Evolutionary conservation across 148 eudicot genomes (phyloP).

Genomic region (Tetragonia tetragonoides): DNA sequence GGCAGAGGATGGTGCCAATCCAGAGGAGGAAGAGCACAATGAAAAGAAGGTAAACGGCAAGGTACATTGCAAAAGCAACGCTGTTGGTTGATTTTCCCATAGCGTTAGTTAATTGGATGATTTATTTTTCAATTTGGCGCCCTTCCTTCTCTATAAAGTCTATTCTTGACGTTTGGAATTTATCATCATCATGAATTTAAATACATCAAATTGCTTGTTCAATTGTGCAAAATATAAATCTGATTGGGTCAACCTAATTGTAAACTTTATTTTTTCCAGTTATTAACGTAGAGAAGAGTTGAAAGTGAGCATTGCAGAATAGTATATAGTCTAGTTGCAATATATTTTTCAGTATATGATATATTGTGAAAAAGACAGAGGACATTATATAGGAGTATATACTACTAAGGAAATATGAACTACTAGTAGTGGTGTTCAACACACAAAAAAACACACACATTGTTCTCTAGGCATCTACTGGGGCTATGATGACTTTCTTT

Average conservation of each 20-base stretch:
- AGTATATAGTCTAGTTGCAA: neutral
- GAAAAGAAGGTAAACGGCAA: constrained; percentile 23
- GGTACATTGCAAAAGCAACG: constrained; percentile 8
- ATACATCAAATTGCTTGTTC: neutral
- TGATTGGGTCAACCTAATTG: neutral
- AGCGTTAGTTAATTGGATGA: neutral
- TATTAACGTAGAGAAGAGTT: neutral
- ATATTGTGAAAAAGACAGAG: too few relatives aligned
- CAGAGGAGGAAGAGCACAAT: constrained; percentile 17
- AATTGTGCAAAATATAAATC: neutral
- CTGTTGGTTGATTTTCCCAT: neutral
- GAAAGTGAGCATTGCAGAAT: neutral
- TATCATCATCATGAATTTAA: neutral
- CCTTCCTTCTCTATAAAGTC: neutral
- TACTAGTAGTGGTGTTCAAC: too few relatives aligned
- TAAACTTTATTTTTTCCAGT: neutral
- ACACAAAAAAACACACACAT: too few relatives aligned
- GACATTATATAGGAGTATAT: too few relatives aligned
- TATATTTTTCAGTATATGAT: neutral
- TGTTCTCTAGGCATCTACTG: too few relatives aligned
- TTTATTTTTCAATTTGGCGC: neutral
- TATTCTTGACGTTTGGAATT: neutral
- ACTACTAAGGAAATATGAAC: too few relatives aligned
- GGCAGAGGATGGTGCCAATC: constrained; percentile 18
- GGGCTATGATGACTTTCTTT: too few relatives aligned